Evolutionary conservation across 257 asterid species (phyloP), one percentile per base, ranked within the genome.

Genomic region (Lycium ferocissimum): DNA sequence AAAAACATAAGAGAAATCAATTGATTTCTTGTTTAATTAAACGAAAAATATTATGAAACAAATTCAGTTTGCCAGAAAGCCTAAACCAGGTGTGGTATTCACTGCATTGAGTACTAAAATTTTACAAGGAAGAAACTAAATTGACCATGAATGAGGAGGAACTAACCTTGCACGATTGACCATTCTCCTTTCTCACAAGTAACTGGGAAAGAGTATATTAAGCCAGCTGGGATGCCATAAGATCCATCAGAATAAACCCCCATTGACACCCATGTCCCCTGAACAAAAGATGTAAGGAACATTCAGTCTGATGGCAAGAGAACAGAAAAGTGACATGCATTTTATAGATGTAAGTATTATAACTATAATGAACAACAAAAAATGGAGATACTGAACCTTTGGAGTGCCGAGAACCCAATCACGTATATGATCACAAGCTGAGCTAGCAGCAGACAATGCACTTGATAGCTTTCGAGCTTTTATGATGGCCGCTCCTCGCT

Each of bases 191-290:
- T 93, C 58, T 92, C 85, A 75, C 98, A 95, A 78, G 94, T 91
- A 45, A 95, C 97, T 0, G 99, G 99, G 86, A 91, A 95, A 17
- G 97, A 95, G 87, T 94, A 95, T 22, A 95, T 86, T 59, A 95
- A 86, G 80, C 95, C 99, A 2, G 90, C 80, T 17, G 92, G 95
- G 9, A 95, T 56, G 20, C 95, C 95, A 72, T 95, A 95, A 3
- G 99, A 94, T 56, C 98, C 99, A 92, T 95, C 97, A 10, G 98
- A 95, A 37, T 49, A 91, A 11, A 94, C 98, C 69, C 98, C 99
- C 98, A 93, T 95, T 13, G 99, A 95, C 62, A 95, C 97, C 94
- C 97, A 95, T 66, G 88, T 90, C 37, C 94, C 97, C 99, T 95
- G 82, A 6, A 82, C 12, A 79, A 85, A 81, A 58, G 0, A 15